Percentiles rank a stretch among this genome's conserved stretches.
phyloP scores from a whole-genome alignment of 2,329 filamentous ascomycete genomes.

The Cadophora gregata region DNA sequence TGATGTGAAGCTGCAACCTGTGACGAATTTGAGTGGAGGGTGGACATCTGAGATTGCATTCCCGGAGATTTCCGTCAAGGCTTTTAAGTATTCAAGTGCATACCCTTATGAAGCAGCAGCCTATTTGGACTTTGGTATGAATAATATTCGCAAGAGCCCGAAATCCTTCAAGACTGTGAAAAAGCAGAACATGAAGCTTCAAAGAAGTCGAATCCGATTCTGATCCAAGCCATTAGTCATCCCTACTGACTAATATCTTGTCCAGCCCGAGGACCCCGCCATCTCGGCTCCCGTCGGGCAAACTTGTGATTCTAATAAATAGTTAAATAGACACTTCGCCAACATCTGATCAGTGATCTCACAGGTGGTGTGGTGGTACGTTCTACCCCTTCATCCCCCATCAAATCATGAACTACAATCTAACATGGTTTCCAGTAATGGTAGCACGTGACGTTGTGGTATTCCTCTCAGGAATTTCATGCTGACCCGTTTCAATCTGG shows the following conservation, averaged over 20 bases:
- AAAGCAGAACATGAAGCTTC: too few relatives aligned
- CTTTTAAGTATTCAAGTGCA: too few relatives aligned
- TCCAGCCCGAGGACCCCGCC: neutral
- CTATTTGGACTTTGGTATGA: too few relatives aligned
- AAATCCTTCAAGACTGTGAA: too few relatives aligned
- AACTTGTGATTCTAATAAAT: neutral
- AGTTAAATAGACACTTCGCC: neutral
- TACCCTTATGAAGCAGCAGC: too few relatives aligned
- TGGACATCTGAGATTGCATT: neutral
- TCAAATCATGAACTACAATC: slow-evolving; percentile 8
- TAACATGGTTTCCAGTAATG: slow-evolving; percentile 35
- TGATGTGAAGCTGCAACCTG: slow-evolving; percentile 16
- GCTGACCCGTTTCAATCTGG: slow-evolving; percentile 44
- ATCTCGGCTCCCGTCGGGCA: neutral
- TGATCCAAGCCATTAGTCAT: neutral
- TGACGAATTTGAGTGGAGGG: neutral
- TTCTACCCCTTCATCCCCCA: slow-evolving; percentile 5
- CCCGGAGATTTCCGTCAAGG: neutral
- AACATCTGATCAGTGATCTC: slow-evolving; percentile 15
- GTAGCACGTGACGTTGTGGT: slow-evolving; percentile 46
- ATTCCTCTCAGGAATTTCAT: slow-evolving; percentile 30
- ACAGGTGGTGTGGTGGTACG: slow-evolving; percentile 35
- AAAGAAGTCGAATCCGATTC: too few relatives aligned
- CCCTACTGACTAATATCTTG: neutral
- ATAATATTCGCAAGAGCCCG: too few relatives aligned